phyloP scores from a whole-genome alignment of 176 grass and related monocot genomes.

The Juncus inflexus region DNA sequence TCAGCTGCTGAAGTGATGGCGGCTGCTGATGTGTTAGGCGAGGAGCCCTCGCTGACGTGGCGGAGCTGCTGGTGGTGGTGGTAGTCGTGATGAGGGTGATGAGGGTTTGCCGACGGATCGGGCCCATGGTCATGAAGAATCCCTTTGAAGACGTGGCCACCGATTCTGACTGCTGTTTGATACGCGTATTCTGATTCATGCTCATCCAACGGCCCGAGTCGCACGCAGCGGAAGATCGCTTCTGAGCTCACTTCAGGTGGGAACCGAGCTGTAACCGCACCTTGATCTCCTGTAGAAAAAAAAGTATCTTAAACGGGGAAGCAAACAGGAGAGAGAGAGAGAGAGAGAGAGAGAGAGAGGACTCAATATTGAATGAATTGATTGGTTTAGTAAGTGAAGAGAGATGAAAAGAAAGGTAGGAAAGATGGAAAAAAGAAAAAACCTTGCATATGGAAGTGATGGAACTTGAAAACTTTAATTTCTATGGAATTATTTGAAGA shows the following conservation, averaged over 20 bases:
- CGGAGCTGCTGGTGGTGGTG: conserved; percentile 47
- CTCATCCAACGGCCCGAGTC: conserved; percentile 60
- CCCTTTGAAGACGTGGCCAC: conserved; percentile 90
- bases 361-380: not conserved
- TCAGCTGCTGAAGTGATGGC: conserved; percentile 25
- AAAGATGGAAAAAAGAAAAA: not conserved
- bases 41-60: conserved; percentile 40
- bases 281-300: conserved; percentile 27
- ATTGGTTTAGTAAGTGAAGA: not conserved
- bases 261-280: conserved; percentile 45
- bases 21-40: conserved; percentile 37
- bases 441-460: not conserved
- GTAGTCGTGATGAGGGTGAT: not conserved
- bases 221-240: conserved; percentile 83
- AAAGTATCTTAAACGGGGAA: not conserved
- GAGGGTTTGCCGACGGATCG: not conserved
- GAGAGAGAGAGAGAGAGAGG: not conserved
- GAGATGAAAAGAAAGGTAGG: not conserved
- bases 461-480: too few relatives aligned
- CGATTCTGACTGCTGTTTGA: conserved; percentile 76
- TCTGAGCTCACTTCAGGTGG: conserved; percentile 79
- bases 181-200: conserved; percentile 77
- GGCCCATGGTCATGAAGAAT: conserved; percentile 83
- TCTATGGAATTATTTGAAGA: too few relatives aligned
- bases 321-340: not conserved